phyloP scores from a whole-genome alignment of 352 stramenopile genomes.

The Pythium phragmiticola region DNA sequence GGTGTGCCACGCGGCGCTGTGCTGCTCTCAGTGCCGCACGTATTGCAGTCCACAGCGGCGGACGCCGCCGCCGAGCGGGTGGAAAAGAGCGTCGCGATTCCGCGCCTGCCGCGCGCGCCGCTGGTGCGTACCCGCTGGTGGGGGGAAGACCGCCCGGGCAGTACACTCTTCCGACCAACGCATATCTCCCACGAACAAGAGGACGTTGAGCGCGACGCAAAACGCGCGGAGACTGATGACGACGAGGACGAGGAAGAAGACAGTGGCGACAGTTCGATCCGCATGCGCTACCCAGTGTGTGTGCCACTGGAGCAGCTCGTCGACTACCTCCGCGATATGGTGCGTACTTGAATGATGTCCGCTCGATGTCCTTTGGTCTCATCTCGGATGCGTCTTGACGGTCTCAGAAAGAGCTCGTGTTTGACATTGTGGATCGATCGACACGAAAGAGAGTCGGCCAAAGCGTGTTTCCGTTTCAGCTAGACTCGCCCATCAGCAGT shows the following conservation, averaged over 20 bases:
- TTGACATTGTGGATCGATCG: slow-evolving; percentile 64
- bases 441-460: slow-evolving; percentile 40
- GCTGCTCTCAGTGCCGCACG: slow-evolving; percentile 41
- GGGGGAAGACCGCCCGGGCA: slow-evolving; percentile 44
- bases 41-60: slow-evolving; percentile 37
- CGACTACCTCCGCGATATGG: slow-evolving; percentile 62
- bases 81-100: background rate
- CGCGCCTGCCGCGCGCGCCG: slow-evolving; percentile 29
- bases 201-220: background rate
- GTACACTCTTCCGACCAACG: slow-evolving; percentile 46
- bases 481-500: background rate
- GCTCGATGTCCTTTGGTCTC: background rate
- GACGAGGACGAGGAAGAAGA: slow-evolving; percentile 9
- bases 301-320: slow-evolving; percentile 36
- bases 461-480: slow-evolving; percentile 24
- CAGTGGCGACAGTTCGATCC: slow-evolving; percentile 25
- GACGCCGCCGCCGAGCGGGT: slow-evolving; percentile 15
- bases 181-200: slow-evolving; percentile 8
- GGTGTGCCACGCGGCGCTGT: slow-evolving; percentile 30
- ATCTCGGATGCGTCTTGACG: background rate
- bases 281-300: slow-evolving; percentile 47
- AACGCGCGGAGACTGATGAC: slow-evolving; percentile 3
- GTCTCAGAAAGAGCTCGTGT: slow-evolving; percentile 39
- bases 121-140: slow-evolving; percentile 63
- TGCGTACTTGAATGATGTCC: slow-evolving; percentile 11